A percentile compares a stretch with the other conserved stretches of the same genome.
Conservation (phyloP, 495 filamentous ascomycete genomes). For the Cercophora scortea region DNA sequence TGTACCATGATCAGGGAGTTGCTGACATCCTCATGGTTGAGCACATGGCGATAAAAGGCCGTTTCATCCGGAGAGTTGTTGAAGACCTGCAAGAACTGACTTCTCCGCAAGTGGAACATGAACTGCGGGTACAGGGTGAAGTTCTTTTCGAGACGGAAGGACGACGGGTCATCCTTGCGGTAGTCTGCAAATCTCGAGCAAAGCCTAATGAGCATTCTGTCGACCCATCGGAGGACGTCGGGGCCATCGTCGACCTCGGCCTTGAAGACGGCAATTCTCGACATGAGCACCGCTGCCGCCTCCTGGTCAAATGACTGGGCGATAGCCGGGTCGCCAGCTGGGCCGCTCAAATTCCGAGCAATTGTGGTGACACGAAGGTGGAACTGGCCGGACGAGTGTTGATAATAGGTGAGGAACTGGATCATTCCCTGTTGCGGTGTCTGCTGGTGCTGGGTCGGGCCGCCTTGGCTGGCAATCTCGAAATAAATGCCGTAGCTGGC, state of each 20-base stretch:
- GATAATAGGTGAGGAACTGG: conserved; percentile 98
- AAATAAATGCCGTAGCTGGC: conserved; percentile 96
- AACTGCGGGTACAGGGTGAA: conserved; percentile 99
- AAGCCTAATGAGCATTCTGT: conserved; percentile 94
- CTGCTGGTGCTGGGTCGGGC: conserved; percentile 76
- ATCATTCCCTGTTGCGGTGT: conserved; percentile 91
- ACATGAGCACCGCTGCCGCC: conserved; percentile 96
- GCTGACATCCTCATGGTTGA: conserved; percentile 95
- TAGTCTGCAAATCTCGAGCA: conserved; percentile 98
- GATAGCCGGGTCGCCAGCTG: conserved; percentile 92
- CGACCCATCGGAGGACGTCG: conserved; percentile 98
- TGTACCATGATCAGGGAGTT: conserved; percentile 99
- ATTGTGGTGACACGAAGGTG: conserved; percentile 94
- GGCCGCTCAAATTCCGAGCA: conserved; percentile 83
- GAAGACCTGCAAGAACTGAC: conserved; percentile 98
- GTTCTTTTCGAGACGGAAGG: conserved; percentile 97
- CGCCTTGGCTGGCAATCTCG: conserved; percentile 92
- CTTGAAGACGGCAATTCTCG: conserved; percentile 96
- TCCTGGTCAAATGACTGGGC: conserved; percentile 99
- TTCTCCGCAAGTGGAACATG: conserved; percentile 97
- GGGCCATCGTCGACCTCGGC: conserved; percentile 98
- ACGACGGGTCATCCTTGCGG: conserved; percentile 95
- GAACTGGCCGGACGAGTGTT: conserved; percentile 92
- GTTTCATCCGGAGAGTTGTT: conserved; percentile 99
- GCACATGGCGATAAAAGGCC: conserved; percentile 93